These are phyloP conservation scores for Anthracocystis panici-leucophaei DNA, from an alignment of 1,284 basidiomycete genomes.

Conservation along the genomic window DNA sequence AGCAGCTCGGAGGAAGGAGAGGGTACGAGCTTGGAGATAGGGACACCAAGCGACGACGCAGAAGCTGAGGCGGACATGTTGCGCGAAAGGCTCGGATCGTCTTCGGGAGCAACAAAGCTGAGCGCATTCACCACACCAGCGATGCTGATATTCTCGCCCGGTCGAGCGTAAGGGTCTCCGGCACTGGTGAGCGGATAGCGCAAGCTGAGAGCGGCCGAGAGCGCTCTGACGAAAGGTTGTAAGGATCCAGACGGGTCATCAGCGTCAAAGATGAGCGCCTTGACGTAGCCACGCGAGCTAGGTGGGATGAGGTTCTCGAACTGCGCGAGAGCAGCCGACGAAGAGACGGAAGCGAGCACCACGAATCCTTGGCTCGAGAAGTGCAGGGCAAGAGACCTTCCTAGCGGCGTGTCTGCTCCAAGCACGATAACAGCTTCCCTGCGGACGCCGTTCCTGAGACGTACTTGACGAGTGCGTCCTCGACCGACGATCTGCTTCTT, in stretches of 20 bases:
- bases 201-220: slow-evolving; percentile 58
- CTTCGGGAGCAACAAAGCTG: slow-evolving; percentile 53
- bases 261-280: slow-evolving; percentile 53
- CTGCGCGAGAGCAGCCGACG: slow-evolving; percentile 40
- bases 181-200: slow-evolving; percentile 64
- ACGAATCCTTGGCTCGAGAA: slow-evolving; percentile 62
- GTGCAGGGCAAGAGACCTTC: slow-evolving; percentile 55
- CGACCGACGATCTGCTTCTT: slow-evolving; percentile 26
- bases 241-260: slow-evolving; percentile 43
- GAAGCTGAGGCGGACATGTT: slow-evolving; percentile 34
- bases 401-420: slow-evolving; percentile 66
- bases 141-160: slow-evolving; percentile 61
- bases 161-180: slow-evolving; percentile 66
- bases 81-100: slow-evolving; percentile 28
- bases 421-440: slow-evolving; percentile 64
- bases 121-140: slow-evolving; percentile 63
- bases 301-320: slow-evolving; percentile 62
- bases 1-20: slow-evolving; percentile 45
- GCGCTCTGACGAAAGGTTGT: slow-evolving; percentile 53
- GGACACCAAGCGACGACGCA: slow-evolving; percentile 20
- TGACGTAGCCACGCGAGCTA: slow-evolving; percentile 64
- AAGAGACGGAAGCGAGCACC: slow-evolving; percentile 62
- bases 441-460: slow-evolving; percentile 51
- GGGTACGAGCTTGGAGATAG: slow-evolving; percentile 40
- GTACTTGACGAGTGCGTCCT: slow-evolving; percentile 36